Percentiles rank a stretch among this genome's conserved stretches.
phyloP scores from a whole-genome alignment of 352 stramenopile genomes.

The Pythium vanterpoolii region DNA sequence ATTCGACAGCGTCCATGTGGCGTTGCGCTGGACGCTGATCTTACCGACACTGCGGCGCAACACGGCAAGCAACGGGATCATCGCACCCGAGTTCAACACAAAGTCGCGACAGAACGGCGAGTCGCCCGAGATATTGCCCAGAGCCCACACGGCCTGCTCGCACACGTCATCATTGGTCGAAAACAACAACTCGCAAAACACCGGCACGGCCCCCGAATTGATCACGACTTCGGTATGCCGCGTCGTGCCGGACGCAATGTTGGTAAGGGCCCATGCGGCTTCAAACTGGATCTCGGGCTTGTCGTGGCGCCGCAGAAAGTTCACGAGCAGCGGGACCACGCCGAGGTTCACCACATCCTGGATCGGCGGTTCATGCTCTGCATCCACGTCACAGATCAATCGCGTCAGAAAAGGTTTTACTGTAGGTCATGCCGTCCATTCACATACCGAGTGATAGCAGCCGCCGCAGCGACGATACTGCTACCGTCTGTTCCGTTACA shows the following conservation, averaged over 20 bases:
- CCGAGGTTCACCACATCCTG: conserved; percentile 97
- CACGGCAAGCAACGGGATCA: conserved; percentile 86
- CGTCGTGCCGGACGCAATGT: conserved; percentile 98
- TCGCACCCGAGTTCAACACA: conserved; percentile 92
- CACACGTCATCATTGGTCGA: conserved; percentile 98
- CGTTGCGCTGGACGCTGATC: conserved; percentile 97
- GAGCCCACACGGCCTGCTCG: conserved; percentile 96
- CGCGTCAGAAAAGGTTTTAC: background rate
- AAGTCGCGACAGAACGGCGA: conserved; percentile 95
- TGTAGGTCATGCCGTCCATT: background rate
- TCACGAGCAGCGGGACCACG: conserved; percentile 96
- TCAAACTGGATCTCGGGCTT: conserved; percentile 97
- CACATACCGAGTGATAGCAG: conserved; percentile 94
- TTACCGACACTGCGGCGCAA: conserved; percentile 77
- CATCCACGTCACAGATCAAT: conserved; percentile 21
- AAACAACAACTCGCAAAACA: conserved; percentile 95
- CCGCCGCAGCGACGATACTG: conserved; percentile 95
- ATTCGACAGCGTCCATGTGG: conserved; percentile 99
- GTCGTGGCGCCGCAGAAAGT: conserved; percentile 95
- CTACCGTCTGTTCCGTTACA: conserved; percentile 89
- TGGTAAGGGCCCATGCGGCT: conserved; percentile 99
- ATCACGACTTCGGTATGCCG: conserved; percentile 99
- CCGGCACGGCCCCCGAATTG: conserved; percentile 94
- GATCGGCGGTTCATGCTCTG: conserved; percentile 97
- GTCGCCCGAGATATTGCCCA: conserved; percentile 99